Base-by-base conservation (phyloP, 106 monocot genomes). In the Amphibolis antarctica region DNA sequence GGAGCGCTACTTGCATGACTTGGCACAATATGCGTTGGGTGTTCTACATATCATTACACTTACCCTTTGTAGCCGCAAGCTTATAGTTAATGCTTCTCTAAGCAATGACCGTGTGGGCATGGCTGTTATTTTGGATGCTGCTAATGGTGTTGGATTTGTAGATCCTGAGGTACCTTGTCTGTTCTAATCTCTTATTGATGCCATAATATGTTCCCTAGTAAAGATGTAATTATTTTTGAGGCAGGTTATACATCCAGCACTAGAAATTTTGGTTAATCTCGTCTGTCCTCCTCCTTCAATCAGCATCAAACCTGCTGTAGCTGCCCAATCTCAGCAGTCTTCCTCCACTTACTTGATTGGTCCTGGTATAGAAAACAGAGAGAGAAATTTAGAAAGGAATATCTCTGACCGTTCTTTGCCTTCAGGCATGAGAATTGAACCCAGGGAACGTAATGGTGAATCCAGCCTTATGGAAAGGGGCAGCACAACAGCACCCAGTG, bases 281-380 rank as follows among this genome's bases (percentile, higher is more conserved):
- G 90, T 96, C 1, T 96, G 89, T 28, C 96, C 96, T 71, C 90
- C 96, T 46, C 90, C 86, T 73, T 86, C 96, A 44, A 90, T 96
- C 68, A 96, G 96, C 64, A 90, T 76, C 59, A 96, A 90, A 60
- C 80, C 83, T 44, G 73, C 82, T 42, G 17, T 60, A 23, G 30
- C 75, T 21, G 30, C 63, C 18, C 83, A 81, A 46, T 76, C 69
- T 70, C 80, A 76, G 52, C 92, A 82, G 45, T 68, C 82, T 68
- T 62, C 60, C 66, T 71, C 75, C 14, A n/a, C 44, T 27, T 46
- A 55, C 5, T 15, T 73, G 53, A 78, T 64, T 77, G 79, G 70
- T 56, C 26, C 71, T 46, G 60, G 44, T 55, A n/a, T 71, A 28
- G 84, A 88, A 46, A 78, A 23, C 66, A 82, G 70, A 70, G 85